These are phyloP conservation scores for Nakazawaea holstii DNA, from an alignment of 805 yeast genomes.

Conservation along the genomic window DNA sequence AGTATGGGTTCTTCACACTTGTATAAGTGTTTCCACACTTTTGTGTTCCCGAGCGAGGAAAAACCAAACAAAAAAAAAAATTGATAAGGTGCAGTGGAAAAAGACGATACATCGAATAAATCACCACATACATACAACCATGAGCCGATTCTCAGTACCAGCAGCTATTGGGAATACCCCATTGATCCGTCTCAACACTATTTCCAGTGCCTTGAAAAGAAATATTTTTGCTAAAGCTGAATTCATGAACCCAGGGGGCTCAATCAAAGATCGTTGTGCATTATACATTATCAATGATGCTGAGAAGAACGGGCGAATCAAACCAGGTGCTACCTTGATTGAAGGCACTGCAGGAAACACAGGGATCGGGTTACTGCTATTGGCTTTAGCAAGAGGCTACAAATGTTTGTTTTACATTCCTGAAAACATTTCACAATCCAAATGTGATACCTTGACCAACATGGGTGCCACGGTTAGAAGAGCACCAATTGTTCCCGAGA, in stretches of 20 bases:
- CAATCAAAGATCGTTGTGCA: constrained; percentile 86
- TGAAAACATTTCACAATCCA: constrained; percentile 77
- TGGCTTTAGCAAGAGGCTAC: constrained; percentile 74
- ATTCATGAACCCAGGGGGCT: constrained; percentile 75
- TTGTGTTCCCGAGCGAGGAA: too few relatives aligned
- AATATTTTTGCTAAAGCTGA: constrained; percentile 75
- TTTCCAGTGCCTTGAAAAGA: constrained; percentile 64
- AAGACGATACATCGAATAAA: too few relatives aligned
- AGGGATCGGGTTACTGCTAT: constrained; percentile 76
- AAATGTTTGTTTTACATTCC: constrained; percentile 79
- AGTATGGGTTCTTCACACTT: too few relatives aligned
- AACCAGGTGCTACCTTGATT: constrained; percentile 61
- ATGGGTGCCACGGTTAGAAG: constrained; percentile 64
- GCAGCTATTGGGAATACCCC: constrained; percentile 74
- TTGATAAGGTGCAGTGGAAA: too few relatives aligned
- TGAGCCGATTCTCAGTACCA: constrained; percentile 2
- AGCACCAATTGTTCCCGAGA: constrained; percentile 31
- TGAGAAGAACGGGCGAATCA: constrained; percentile 45
- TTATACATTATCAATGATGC: constrained; percentile 63
- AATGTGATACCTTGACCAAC: constrained; percentile 53
- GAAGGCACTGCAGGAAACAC: constrained; percentile 92
- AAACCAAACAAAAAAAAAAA: too few relatives aligned
- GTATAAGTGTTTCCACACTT: too few relatives aligned
- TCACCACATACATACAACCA: neutral
- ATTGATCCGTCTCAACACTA: constrained; percentile 56